These are phyloP conservation scores for Chlamydomonas schloesseri DNA, from an alignment of 139 green algal species.

Conservation along the genomic window DNA sequence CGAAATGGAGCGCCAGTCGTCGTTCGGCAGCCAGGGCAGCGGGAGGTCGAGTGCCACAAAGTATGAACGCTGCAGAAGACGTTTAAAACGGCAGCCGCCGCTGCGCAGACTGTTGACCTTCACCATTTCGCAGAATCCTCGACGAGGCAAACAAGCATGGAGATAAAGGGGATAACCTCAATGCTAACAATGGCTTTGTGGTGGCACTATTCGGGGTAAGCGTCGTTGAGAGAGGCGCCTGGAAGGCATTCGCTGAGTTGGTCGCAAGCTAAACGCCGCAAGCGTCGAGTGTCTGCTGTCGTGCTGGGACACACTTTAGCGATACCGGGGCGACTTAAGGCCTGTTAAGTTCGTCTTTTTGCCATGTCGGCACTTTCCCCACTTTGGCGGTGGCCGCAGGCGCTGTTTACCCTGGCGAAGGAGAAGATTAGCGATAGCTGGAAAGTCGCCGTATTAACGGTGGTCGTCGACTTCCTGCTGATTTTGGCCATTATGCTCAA, in stretches of 20 bases:
- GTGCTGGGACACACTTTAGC: background rate
- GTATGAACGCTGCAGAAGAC: background rate
- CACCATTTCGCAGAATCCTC: slow-evolving; percentile 4
- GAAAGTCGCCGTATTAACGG: slow-evolving; percentile 51
- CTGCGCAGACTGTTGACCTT: background rate
- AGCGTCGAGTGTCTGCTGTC: background rate
- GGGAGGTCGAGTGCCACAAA: background rate
- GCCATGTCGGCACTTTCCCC: background rate
- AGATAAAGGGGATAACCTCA: slow-evolving; percentile 12
- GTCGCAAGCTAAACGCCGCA: background rate
- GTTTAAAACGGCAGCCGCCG: background rate
- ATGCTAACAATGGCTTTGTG: slow-evolving; percentile 6
- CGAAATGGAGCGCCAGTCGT: background rate
- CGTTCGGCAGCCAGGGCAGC: background rate
- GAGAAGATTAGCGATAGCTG: slow-evolving; percentile 65
- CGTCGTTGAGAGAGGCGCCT: background rate
- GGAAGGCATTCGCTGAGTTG: background rate
- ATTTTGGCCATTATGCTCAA: slow-evolving; percentile 59
- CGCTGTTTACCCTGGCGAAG: slow-evolving; percentile 63
- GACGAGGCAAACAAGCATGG: slow-evolving; percentile 51
- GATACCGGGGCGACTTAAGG: too few relatives aligned
- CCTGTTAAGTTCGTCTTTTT: too few relatives aligned
- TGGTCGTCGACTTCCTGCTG: slow-evolving; percentile 63
- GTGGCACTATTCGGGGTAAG: slow-evolving; percentile 36
- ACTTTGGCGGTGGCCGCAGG: background rate